Evolutionary conservation across 257 asterid genomes (phyloP).

Genomic region (Solanum piurae): DNA sequence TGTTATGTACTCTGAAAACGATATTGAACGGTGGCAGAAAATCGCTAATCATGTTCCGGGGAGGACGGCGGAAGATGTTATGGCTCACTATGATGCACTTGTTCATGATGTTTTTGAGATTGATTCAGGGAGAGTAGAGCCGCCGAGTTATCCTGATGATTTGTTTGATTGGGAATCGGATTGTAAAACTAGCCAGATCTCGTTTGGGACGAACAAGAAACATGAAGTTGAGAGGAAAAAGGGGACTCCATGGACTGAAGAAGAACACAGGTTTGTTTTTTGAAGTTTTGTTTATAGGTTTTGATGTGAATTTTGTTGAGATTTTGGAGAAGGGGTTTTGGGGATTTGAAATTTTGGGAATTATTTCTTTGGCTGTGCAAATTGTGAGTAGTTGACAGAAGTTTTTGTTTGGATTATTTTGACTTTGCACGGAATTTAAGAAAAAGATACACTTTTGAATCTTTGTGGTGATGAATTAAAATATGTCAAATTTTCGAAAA

Average conservation of each 20-base stretch:
- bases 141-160: conserved; percentile 38
- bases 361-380: background rate
- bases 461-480: background rate
- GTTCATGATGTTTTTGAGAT: conserved; percentile 45
- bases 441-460: too few relatives aligned
- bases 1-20: conserved; percentile 42
- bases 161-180: conserved; percentile 10
- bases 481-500: too few relatives aligned
- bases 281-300: background rate
- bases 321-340: background rate
- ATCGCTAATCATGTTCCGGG: conserved; percentile 41
- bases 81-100: conserved; percentile 43
- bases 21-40: conserved; percentile 43
- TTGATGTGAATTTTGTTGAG: background rate
- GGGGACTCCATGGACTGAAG: conserved; percentile 88
- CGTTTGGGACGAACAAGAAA: conserved; percentile 42
- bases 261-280: conserved; percentile 52
- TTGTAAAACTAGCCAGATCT: conserved; percentile 35
- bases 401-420: background rate
- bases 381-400: background rate
- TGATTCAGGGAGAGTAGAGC: conserved; percentile 58
- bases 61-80: conserved; percentile 39
- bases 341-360: background rate
- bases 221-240: conserved; percentile 47
- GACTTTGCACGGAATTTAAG: background rate